Percentiles rank a stretch among this genome's conserved stretches.
Conservation (phyloP, 148 eudicot species). For the Chenopodium album region DNA sequence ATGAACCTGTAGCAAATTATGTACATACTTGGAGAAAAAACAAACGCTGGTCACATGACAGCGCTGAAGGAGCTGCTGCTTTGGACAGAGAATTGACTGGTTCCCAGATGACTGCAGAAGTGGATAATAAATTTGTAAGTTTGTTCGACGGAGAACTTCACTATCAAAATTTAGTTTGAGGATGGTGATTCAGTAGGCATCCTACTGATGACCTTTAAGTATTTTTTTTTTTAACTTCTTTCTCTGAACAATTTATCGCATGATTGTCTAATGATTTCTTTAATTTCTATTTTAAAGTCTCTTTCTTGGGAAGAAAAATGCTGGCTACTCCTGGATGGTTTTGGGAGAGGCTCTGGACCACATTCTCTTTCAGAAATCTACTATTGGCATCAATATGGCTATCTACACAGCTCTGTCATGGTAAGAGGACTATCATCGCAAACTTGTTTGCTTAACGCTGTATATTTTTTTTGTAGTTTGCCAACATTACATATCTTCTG, state of each 20-base stretch:
- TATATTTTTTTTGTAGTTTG: neutral
- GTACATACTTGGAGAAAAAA: slow-evolving; percentile 65
- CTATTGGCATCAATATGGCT: slow-evolving; percentile 76
- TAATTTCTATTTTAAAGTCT: slow-evolving; percentile 5
- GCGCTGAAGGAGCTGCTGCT: slow-evolving; percentile 20
- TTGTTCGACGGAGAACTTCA: slow-evolving; percentile 16
- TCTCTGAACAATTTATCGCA: no score
- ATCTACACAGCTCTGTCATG: slow-evolving; percentile 58
- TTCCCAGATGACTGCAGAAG: slow-evolving; percentile 18
- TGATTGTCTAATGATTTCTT: neutral
- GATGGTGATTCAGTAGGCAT: neutral
- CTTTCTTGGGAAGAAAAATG: slow-evolving; percentile 61
- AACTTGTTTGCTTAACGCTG: neutral
- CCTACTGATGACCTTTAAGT: slow-evolving; percentile 7
- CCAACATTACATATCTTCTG: neutral
- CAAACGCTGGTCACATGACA: slow-evolving; percentile 46
- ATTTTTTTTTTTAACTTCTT: neutral
- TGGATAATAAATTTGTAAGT: slow-evolving; percentile 32
- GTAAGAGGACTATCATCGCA: slow-evolving; percentile 38
- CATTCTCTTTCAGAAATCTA: slow-evolving; percentile 81
- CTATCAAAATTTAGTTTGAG: neutral
- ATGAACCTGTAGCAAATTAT: slow-evolving; percentile 61
- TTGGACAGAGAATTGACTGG: slow-evolving; percentile 1
- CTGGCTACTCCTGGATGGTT: slow-evolving; percentile 70
- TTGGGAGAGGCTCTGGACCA: slow-evolving; percentile 72